Evolutionary conservation across 192 early-diverging fungal species (phyloP), one percentile per base, ranked within the genome.

Genomic region (Coemansia sp.): DNA sequence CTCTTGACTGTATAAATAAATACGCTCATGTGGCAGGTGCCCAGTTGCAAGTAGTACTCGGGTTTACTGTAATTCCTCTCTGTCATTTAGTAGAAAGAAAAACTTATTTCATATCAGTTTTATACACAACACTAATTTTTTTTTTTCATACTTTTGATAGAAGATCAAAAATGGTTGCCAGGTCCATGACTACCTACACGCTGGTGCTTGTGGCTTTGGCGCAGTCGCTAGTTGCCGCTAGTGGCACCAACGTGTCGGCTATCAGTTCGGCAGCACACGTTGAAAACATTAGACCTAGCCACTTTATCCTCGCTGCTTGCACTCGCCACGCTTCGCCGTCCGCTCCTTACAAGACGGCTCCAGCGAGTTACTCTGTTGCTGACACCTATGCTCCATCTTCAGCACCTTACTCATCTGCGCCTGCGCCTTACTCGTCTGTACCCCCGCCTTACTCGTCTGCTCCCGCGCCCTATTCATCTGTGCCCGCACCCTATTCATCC

Each of bases 151-250:
- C 35, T 32, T 8, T 36, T 38, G n/a, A 58, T 42, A 53, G 19
- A 24, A 22, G 4, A 42, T 9, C 22, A 31, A 29, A 3, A 27
- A 80, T 80, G 78, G 68, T 71, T 22, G 40, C 37, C 45, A 74
- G 49, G 38, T 65, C 72, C 12, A 74, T 61, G 19, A 71, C 78
- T 29, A 62, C 72, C 5, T 80, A 80, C 41, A 46, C 78, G 22
- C 46, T 80, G 64, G 65, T 75, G 41, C 53, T 70, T 40, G 62
- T 67, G 47, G 60, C 69, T 4, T 24, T 74, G 7, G 60, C 78
- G 15, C 72, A 73, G 69, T 65, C 72, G 6, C 45, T 74, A 36
- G 25, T 60, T 2, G 64, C 39, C 5, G 47, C 49, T 1, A 40
- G 32, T 0, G 57, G 41, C 38, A 12, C 19, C 24, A 64, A 27